Base-by-base conservation (phyloP, 2,329 filamentous ascomycete species). In the Microdochium trichocladiopsis region DNA sequence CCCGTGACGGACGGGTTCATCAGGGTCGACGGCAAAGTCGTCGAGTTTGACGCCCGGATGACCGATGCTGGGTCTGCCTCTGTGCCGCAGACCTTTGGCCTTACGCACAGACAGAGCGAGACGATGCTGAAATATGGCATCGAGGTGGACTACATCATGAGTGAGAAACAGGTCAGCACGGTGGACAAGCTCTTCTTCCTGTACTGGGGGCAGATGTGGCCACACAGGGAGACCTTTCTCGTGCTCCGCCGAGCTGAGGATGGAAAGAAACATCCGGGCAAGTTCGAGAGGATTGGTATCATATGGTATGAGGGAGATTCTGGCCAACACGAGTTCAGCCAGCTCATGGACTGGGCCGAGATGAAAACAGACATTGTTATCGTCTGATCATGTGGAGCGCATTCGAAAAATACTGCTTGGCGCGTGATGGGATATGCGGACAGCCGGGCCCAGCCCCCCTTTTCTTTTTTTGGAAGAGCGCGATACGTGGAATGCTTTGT, bases 271-370 rank as follows among this genome's bases (percentile, higher is more conserved):
- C 41, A 47, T n/a, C 28, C 28, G 8, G 31, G 10, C 5, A 50
- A 51, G 28, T 55, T 50, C 25, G 51, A 52, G 48, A 45, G 53
- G 48, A n/a, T 55, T 24, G 53, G 53, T 2, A 50, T 22, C 4
- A 16, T 25, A 6, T 45, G 23, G 25, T 28, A 8, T 45, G 22
- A 25, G 10, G 23, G 25, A 25, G 47, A 48, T 8, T 22, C 22
- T 4, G 22, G 16, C 6, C 21, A 22, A 10, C 41, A 21, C 3
- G 41, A 45, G 10, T 45, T 45, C 18, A 18, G 22, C 12, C n/a
- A 45, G 41, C n/a, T 45, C 12, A 23, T 45, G 41, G 41, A 22
- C 14, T 45, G 41, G 41, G 3, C 21, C 6, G 14, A 45, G 18
- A 3, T 4, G 6, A 3, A 18, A 18, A 18, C 21, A 22, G 41